Percentiles rank a stretch among this genome's conserved stretches.
Conservation (phyloP, 106 monocot species). For the Agapanthus africanus region DNA sequence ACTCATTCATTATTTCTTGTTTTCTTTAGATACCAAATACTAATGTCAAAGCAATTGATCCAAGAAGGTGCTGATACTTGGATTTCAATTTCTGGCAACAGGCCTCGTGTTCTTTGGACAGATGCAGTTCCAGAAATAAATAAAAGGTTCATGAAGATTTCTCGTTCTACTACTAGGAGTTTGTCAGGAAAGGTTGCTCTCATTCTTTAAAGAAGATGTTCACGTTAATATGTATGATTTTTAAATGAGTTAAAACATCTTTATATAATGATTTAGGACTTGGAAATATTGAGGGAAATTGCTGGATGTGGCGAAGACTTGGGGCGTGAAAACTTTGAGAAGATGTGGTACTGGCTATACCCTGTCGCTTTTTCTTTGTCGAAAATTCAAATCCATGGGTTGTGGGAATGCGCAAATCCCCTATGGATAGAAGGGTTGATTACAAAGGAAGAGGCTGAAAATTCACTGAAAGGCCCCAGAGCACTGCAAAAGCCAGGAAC, state of each 20-base stretch:
- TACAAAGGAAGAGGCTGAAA: slow-evolving; percentile 78
- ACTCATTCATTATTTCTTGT: slow-evolving; percentile 1
- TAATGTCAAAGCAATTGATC: slow-evolving; percentile 62
- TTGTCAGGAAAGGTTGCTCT: slow-evolving; percentile 63
- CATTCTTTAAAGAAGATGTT: not conserved
- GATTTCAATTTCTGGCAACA: slow-evolving; percentile 53
- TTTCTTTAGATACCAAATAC: slow-evolving; percentile 57
- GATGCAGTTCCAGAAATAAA: slow-evolving; percentile 64
- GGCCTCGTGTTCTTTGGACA: slow-evolving; percentile 51
- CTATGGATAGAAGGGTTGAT: slow-evolving; percentile 93
- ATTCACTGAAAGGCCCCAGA: slow-evolving; percentile 37
- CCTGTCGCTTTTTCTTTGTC: slow-evolving; percentile 78
- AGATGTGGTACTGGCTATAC: slow-evolving; percentile 84
- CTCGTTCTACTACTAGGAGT: slow-evolving; percentile 40
- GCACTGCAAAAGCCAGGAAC: slow-evolving; percentile 58
- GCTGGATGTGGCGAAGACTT: slow-evolving; percentile 74
- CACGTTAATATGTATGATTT: not conserved
- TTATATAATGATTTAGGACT: slow-evolving; percentile 39
- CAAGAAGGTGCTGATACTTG: slow-evolving; percentile 54
- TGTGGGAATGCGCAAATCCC: slow-evolving; percentile 63
- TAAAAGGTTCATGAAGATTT: slow-evolving; percentile 73
- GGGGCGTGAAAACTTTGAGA: slow-evolving; percentile 54
- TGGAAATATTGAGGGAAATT: slow-evolving; percentile 72
- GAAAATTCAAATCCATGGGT: slow-evolving; percentile 31
- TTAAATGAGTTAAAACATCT: not conserved